phyloP scores from a whole-genome alignment of 2,329 filamentous ascomycete genomes.

The Ophiostoma tasmaniense region DNA sequence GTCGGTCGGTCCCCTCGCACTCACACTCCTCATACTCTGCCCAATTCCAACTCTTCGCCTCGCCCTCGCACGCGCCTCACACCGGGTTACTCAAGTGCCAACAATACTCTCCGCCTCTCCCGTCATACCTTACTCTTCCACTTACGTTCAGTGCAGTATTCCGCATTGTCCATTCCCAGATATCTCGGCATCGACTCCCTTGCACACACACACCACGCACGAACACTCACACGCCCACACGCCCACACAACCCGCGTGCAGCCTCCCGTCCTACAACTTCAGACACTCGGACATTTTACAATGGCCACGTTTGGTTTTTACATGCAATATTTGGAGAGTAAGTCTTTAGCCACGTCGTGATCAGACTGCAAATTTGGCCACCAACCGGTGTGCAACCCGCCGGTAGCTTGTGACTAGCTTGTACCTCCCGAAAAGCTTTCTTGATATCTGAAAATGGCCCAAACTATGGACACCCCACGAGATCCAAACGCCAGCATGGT shows the following conservation, averaged over 20 bases:
- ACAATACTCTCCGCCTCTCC: not conserved
- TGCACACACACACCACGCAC: not conserved
- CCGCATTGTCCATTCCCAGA: not conserved
- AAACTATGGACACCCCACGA: not conserved
- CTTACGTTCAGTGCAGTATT: not conserved
- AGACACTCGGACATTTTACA: constrained; percentile 20
- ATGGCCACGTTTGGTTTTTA: constrained; percentile 56
- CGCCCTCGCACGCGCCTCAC: not conserved
- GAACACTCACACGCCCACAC: not conserved
- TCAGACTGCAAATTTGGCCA: not conserved
- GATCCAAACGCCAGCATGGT: not conserved
- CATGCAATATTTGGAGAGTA: constrained; percentile 68
- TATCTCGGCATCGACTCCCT: not conserved
- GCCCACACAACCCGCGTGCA: not conserved
- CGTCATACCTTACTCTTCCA: not conserved
- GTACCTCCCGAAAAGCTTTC: not conserved
- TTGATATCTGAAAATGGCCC: not conserved
- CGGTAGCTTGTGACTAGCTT: not conserved
- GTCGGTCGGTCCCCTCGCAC: constrained; percentile 1
- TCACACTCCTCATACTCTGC: not conserved
- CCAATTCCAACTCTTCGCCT: not conserved
- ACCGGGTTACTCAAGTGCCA: constrained; percentile 2
- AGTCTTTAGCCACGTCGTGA: constrained; percentile 32
- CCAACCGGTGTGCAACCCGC: not conserved
- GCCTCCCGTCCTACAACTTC: not conserved